These are phyloP conservation scores for Dimocarpus longan DNA, from an alignment of 345 rosid species.

Conservation along the genomic window DNA sequence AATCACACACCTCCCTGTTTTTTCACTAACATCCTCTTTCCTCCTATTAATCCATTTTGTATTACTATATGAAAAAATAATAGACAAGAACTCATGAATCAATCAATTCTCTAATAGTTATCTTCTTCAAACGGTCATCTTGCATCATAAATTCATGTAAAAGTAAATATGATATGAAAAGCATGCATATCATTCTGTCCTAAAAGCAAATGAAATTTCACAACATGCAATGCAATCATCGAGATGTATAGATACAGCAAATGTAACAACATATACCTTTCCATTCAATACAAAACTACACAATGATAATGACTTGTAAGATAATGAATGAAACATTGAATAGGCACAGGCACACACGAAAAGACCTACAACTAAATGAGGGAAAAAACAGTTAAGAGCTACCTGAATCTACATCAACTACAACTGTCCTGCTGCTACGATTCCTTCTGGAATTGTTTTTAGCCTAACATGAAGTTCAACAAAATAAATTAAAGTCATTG, in stretches of 20 bases:
- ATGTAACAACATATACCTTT: slow-evolving; percentile 5
- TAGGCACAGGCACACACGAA: background rate
- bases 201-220: background rate
- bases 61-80: background rate
- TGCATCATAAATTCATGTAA: background rate
- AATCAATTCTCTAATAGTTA: background rate
- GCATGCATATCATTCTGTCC: background rate
- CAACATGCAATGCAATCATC: background rate
- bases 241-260: background rate
- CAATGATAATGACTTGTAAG: background rate
- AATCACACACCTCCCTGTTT: background rate
- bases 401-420: slow-evolving; percentile 85
- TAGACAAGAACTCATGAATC: background rate
- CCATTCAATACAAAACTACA: slow-evolving; percentile 2
- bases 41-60: background rate
- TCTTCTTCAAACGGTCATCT: background rate
- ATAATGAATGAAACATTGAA: slow-evolving; percentile 5
- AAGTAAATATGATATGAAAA: background rate
- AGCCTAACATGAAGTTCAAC: slow-evolving; percentile 53
- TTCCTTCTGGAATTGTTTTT: slow-evolving; percentile 64
- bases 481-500: slow-evolving; percentile 9
- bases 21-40: background rate
- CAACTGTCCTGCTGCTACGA: slow-evolving; percentile 35
- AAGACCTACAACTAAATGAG: background rate
- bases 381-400: background rate